Base-by-base conservation (phyloP, 2,329 filamentous ascomycete genomes). In the Incumbomyces delicatus region DNA sequence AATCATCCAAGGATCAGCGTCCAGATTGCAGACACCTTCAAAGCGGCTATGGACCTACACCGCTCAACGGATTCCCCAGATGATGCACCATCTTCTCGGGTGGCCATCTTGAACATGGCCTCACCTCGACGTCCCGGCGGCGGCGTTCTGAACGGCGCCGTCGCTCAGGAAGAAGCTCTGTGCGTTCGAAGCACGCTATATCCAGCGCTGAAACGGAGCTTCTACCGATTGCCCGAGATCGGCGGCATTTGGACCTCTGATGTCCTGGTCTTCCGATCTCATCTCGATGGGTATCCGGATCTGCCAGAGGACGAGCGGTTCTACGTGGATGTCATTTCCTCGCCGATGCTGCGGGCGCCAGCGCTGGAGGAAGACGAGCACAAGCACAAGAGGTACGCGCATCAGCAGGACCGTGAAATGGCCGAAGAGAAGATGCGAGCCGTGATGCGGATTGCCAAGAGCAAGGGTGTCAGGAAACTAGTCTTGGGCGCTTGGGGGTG, bases 101-200 rank as follows among this genome's bases (percentile, higher is more conserved):
- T 53, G 6, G 48, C 50, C n/a, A 39, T 53, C 8, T 35, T 53
- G 12, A 53, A 53, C 41, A 46, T 53, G 41, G 50, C 50, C 4
- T 48, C 44, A 27, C 41, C 44, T n/a, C 27, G 46, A 34, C 31
- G 44, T 18, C 45, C 50, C 2, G 50, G 50, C 14, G 50, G 50
- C 20, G 48, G 48, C 20, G 44, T 53, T 18, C 39, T 53, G 30
- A 47, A 46, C 14, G 50, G 50, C 14, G 50, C 45, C 2, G 39
- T 29, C 2, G 44, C 48, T 14, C 50, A 53, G 34, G 50, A 53
- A 33, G 50, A 53, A 34, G 38, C 36, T 30, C 48, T 53, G 2
- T 50, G 48, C 32, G 39, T 48, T 34, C 50, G 48, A 11, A 50
- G 43, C 8, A 50, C 50, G 5, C 45, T 53, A 2, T 48, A 50